A percentile compares a stretch with the other conserved stretches of the same genome.
Evolutionary conservation across 768 basidiomycete genomes (phyloP).

Genomic region (Kwoniella shandongensis): DNA sequence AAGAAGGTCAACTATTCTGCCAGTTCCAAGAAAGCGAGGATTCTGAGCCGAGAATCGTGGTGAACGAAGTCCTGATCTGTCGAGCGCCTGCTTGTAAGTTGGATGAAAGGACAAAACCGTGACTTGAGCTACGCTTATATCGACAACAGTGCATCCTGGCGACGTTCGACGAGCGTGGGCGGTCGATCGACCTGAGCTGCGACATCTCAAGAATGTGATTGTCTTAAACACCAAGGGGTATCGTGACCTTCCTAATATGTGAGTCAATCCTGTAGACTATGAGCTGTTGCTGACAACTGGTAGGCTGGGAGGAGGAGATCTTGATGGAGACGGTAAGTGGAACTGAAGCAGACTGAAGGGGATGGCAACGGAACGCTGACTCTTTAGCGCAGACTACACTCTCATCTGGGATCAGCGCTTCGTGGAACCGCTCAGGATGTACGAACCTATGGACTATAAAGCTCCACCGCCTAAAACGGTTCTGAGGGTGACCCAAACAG

Average conservation of each 20-base stretch:
- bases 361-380: neutral
- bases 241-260: slow-evolving; percentile 48
- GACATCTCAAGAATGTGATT: slow-evolving; percentile 51
- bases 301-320: slow-evolving; percentile 52
- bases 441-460: slow-evolving; percentile 47
- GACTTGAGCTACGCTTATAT: neutral
- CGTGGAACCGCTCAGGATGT: slow-evolving; percentile 30
- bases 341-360: neutral
- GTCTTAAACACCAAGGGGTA: slow-evolving; percentile 47
- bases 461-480: slow-evolving; percentile 39
- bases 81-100: slow-evolving; percentile 49
- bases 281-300: neutral
- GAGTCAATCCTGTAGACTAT: neutral
- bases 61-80: slow-evolving; percentile 40
- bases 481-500: slow-evolving; percentile 32
- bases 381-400: slow-evolving; percentile 39
- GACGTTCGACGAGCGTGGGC: slow-evolving; percentile 48
- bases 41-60: slow-evolving; percentile 27
- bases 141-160: slow-evolving; percentile 21
- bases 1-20: slow-evolving; percentile 49
- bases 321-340: slow-evolving; percentile 45
- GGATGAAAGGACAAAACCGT: neutral
- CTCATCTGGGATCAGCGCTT: slow-evolving; percentile 52
- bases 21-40: slow-evolving; percentile 45
- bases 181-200: slow-evolving; percentile 44